phyloP scores from a whole-genome alignment of 331 rosid genomes.

The Spiraea crenata region DNA sequence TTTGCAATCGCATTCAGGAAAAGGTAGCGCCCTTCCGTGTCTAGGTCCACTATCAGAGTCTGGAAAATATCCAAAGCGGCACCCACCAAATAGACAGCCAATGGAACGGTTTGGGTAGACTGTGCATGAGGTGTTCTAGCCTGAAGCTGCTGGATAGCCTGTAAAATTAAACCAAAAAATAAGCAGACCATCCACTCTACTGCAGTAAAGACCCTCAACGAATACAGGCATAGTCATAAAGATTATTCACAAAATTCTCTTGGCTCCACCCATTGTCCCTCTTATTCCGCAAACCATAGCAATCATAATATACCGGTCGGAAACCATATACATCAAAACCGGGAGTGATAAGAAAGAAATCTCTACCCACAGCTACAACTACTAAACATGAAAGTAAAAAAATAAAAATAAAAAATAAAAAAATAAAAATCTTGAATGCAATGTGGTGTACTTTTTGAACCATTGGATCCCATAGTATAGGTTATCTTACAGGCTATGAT shows the following conservation, averaged over 20 bases:
- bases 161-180: conserved; percentile 28
- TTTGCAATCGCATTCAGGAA: conserved; percentile 95
- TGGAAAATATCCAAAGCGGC: conserved; percentile 94
- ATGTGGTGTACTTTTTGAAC: background rate
- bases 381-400: too few relatives aligned
- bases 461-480: background rate
- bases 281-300: background rate
- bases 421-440: too few relatives aligned
- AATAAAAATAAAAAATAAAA: too few relatives aligned
- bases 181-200: conserved; percentile 5
- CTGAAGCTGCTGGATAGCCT: conserved; percentile 95
- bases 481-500: background rate
- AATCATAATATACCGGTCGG: background rate
- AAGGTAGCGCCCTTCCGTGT: conserved; percentile 99
- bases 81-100: conserved; percentile 78
- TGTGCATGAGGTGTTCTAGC: conserved; percentile 72
- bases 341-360: too few relatives aligned
- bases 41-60: conserved; percentile 67
- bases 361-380: too few relatives aligned
- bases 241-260: background rate
- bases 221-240: background rate
- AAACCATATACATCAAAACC: too few relatives aligned
- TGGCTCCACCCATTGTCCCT: background rate
- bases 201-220: background rate
- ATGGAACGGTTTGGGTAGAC: conserved; percentile 48